Evolutionary conservation across 495 filamentous ascomycete species (phyloP).

Genomic region (Penicillium flavigenum): DNA sequence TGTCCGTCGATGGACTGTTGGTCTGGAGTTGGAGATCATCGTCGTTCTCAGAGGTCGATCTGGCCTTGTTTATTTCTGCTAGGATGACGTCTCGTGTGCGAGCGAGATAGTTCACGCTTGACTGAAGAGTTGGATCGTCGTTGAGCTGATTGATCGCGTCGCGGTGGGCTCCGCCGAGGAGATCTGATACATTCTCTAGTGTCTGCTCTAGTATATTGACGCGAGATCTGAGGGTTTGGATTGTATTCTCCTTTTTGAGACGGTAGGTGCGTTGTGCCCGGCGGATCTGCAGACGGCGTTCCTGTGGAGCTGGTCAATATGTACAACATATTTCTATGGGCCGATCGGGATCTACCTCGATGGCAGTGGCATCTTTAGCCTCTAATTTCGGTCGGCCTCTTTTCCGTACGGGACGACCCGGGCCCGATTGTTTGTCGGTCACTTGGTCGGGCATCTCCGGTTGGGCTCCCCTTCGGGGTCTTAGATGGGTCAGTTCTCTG

Average conservation of each 20-base stretch:
- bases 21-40: background rate
- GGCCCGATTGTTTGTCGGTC: constrained; percentile 2
- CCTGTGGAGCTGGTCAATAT: constrained; percentile 20
- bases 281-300: constrained; percentile 79
- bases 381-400: constrained; percentile 29
- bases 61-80: constrained; percentile 19
- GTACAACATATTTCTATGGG: background rate
- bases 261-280: constrained; percentile 84
- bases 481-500: constrained; percentile 1
- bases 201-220: constrained; percentile 66
- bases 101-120: constrained; percentile 7
- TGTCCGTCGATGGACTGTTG: background rate
- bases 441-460: constrained; percentile 20
- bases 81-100: constrained; percentile 21
- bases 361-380: constrained; percentile 26
- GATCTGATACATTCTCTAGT: constrained; percentile 68
- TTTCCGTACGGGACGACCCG: constrained; percentile 26
- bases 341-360: constrained; percentile 20
- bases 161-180: constrained; percentile 42
- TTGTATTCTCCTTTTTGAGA: constrained; percentile 78
- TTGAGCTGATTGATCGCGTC: background rate
- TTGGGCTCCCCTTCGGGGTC: constrained; percentile 1
- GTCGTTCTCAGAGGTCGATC: background rate
- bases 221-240: constrained; percentile 64
- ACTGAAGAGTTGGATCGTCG: background rate